Base-by-base conservation (phyloP, 768 basidiomycete species). In the Kondoa subrosea region DNA sequence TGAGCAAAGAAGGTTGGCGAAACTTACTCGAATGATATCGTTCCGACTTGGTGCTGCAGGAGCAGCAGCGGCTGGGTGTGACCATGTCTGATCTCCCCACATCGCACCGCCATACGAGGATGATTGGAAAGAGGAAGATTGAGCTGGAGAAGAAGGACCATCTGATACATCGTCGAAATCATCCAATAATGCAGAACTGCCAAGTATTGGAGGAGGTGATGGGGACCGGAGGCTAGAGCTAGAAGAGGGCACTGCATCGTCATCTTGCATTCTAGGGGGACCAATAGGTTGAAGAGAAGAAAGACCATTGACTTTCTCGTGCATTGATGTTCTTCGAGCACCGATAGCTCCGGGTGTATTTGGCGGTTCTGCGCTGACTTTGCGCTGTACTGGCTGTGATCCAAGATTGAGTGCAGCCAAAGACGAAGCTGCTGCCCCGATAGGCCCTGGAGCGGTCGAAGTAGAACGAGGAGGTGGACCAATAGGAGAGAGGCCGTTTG, bases 141-240 rank as follows among this genome's bases (percentile, higher is more conserved):
- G 57, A 12, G 33, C 33, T 27, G 69, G 59, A 2, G 34, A 63
- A 65, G 30, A 31, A 29, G 65, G 34, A 56, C 50, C 32, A n/a
- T 56, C 69, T 29, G 66, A 57, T 21, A 34, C 65, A 17, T 69
- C 69, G 33, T 68, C 56, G 56, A 65, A 34, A 26, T 69, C 69
- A 25, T 69, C 69, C 12, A 69, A 61, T 27, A 69, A 56, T 30
- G 69, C 69, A 21, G 65, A 65, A 21, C 62, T 65, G 67, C 69
- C 69, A 14, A 69, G 60, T 4, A 67, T 65, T 14, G 69, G 69
- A 2, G 69, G 69, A 3, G 69, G 69, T 21, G 69, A 69, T 2
- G 66, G 59, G 17, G 69, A 69, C 16, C 69, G 34, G 29, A 69
- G 30, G 56, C 69, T 69, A 21, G 69, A 67, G 56, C 65, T 66